These are phyloP conservation scores for Cladophialophora bantiana DNA, from an alignment of 2,329 filamentous ascomycete genomes.

Conservation along the genomic window DNA sequence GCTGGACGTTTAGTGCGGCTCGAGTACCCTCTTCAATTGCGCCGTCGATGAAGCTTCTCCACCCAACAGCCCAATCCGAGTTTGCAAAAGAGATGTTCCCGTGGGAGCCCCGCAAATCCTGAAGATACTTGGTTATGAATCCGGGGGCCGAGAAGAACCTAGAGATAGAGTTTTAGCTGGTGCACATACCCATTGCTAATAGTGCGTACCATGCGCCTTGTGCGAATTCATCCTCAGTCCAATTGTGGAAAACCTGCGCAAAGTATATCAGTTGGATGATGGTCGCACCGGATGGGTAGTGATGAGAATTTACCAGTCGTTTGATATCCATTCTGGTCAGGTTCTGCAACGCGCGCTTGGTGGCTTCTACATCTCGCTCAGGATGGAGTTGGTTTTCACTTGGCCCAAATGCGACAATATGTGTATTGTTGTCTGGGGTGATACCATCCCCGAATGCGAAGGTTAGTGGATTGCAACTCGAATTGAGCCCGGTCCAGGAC, in stretches of 20 bases:
- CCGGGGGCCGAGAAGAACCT: no score
- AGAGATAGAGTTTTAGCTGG: no score
- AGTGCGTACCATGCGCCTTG: slow-evolving; percentile 42
- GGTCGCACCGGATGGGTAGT: no score
- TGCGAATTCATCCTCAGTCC: slow-evolving; percentile 43
- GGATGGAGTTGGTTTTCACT: slow-evolving; percentile 53
- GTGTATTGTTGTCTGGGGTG: slow-evolving; percentile 55
- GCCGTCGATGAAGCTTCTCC: slow-evolving; percentile 47
- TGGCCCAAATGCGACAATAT: slow-evolving; percentile 57
- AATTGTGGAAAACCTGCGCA: not conserved
- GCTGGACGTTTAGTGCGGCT: slow-evolving; percentile 37
- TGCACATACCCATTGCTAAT: no score
- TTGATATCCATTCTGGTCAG: slow-evolving; percentile 44
- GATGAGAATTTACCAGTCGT: slow-evolving; percentile 31
- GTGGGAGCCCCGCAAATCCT: slow-evolving; percentile 41
- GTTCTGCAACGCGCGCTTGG: slow-evolving; percentile 44
- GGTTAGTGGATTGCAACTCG: slow-evolving; percentile 52
- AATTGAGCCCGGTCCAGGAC: slow-evolving; percentile 53
- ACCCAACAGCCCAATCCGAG: slow-evolving; percentile 47
- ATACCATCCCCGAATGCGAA: slow-evolving; percentile 56
- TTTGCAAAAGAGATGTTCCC: slow-evolving; percentile 44
- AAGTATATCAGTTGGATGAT: no score
- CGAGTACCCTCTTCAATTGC: slow-evolving; percentile 47
- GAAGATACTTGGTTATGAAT: slow-evolving; percentile 36
- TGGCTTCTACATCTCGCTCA: slow-evolving; percentile 49